These are phyloP conservation scores for Mucuna pruriens DNA, from an alignment of 306 rosid species.

Conservation along the genomic window DNA sequence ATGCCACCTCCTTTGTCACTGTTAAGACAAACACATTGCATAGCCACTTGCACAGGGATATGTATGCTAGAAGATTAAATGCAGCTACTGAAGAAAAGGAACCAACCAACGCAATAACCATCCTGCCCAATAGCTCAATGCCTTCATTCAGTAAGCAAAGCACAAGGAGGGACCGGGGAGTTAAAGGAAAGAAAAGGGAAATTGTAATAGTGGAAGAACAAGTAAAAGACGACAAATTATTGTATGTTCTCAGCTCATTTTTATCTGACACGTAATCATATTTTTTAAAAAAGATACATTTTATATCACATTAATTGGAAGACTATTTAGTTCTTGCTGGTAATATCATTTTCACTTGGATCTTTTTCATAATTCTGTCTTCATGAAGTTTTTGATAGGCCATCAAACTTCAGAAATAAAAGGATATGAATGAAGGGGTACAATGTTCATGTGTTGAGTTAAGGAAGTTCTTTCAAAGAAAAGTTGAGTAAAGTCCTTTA, in stretches of 20 bases:
- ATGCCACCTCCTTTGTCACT: conserved; percentile 29
- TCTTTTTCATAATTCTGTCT: background rate
- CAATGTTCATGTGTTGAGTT: background rate
- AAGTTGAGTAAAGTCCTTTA: background rate
- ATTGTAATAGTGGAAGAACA: background rate
- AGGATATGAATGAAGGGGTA: background rate
- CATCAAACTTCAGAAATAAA: background rate
- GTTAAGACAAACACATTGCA: conserved; percentile 19
- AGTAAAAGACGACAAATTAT: background rate
- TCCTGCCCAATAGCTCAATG: background rate
- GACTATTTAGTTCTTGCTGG: background rate
- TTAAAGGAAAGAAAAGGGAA: background rate
- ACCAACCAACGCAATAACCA: conserved; percentile 28
- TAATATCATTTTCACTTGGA: background rate
- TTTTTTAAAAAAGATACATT: background rate
- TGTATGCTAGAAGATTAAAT: conserved; percentile 11
- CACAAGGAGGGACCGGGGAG: background rate
- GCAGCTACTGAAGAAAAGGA: conserved; percentile 15
- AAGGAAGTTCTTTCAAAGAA: background rate
- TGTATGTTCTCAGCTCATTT: background rate
- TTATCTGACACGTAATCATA: background rate
- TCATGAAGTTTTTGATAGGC: background rate
- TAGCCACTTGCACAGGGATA: background rate
- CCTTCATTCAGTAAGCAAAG: conserved; percentile 6
- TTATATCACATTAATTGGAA: background rate